Evolutionary conservation across 2,329 filamentous ascomycete species (phyloP).

Genomic region (Trichophyton benhamiae): DNA sequence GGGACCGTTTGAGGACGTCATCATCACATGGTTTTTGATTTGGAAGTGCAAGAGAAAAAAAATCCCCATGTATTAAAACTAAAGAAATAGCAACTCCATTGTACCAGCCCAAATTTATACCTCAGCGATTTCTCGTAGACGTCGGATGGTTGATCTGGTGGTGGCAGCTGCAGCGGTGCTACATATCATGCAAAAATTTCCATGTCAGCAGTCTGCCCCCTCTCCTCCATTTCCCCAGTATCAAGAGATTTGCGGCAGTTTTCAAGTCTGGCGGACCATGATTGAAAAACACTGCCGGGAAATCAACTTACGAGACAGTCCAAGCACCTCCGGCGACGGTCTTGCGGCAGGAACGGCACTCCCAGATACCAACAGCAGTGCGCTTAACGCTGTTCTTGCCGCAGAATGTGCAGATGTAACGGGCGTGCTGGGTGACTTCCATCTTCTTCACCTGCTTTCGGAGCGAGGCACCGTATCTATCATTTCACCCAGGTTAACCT

Average conservation of each 20-base stretch:
- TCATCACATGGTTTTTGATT: conserved; percentile 1
- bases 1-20: background rate
- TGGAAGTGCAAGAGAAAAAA: conserved; percentile 5
- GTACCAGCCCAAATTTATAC: conserved; percentile 47
- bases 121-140: conserved; percentile 94
- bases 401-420: conserved; percentile 97
- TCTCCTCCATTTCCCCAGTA: too few species aligned
- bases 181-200: conserved; percentile 6
- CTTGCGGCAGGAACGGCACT: conserved; percentile 93
- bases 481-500: background rate
- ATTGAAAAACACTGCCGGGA: conserved; percentile 4
- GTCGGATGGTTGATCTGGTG: conserved; percentile 90
- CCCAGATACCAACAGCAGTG: conserved; percentile 87
- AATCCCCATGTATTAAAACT: conserved; percentile 9
- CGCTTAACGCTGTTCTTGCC: conserved; percentile 92
- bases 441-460: conserved; percentile 99
- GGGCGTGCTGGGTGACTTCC: conserved; percentile 97
- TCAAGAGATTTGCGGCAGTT: too few species aligned
- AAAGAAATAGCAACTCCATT: conserved; percentile 8
- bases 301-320: conserved; percentile 75
- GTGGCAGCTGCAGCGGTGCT: conserved; percentile 88
- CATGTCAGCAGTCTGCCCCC: conserved; percentile 5
- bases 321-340: conserved; percentile 87
- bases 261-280: too few species aligned
- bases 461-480: conserved; percentile 94